These are phyloP conservation scores for Pseudonitzschia delicatissima DNA, from an alignment of 108 stramenopile species.

Conservation along the genomic window DNA sequence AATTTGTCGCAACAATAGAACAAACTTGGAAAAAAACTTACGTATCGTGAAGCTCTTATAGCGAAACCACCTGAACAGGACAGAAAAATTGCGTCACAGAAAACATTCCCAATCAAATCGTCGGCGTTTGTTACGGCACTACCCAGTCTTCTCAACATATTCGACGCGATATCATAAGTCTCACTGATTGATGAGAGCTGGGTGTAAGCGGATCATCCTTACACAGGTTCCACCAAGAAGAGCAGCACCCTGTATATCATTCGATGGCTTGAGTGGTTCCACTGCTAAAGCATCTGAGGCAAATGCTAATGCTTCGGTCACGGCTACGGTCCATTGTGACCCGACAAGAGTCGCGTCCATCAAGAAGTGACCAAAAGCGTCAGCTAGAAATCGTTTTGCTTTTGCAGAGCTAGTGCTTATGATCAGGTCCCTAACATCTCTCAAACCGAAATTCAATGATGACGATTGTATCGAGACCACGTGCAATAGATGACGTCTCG, in stretches of 20 bases:
- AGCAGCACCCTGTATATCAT: conserved; percentile 70
- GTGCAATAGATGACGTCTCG: conserved; percentile 47
- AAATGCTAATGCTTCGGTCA: conserved; percentile 19
- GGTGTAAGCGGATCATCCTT: conserved; percentile 33
- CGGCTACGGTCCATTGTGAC: conserved; percentile 15
- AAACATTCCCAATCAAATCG: conserved; percentile 63
- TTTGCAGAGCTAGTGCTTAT: conserved; percentile 50
- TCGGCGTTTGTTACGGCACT: conserved; percentile 37
- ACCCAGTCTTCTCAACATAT: conserved; percentile 31
- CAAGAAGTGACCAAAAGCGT: conserved; percentile 39
- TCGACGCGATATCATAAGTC: background rate
- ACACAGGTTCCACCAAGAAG: conserved; percentile 61
- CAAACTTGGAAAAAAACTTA: background rate
- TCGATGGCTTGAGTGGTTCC: conserved; percentile 14
- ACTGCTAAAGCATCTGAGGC: conserved; percentile 6
- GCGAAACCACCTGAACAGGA: conserved; percentile 4
- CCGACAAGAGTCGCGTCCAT: conserved; percentile 31
- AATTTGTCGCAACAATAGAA: background rate
- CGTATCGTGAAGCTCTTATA: background rate
- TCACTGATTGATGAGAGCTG: background rate
- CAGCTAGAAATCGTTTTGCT: conserved; percentile 58
- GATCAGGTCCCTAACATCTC: conserved; percentile 31
- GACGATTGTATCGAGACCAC: conserved; percentile 24
- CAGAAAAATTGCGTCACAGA: conserved; percentile 38
- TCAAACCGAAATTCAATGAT: conserved; percentile 25